Conservation (phyloP, 192 early-diverging fungal species). For the Chytriomyces confervae region DNA sequence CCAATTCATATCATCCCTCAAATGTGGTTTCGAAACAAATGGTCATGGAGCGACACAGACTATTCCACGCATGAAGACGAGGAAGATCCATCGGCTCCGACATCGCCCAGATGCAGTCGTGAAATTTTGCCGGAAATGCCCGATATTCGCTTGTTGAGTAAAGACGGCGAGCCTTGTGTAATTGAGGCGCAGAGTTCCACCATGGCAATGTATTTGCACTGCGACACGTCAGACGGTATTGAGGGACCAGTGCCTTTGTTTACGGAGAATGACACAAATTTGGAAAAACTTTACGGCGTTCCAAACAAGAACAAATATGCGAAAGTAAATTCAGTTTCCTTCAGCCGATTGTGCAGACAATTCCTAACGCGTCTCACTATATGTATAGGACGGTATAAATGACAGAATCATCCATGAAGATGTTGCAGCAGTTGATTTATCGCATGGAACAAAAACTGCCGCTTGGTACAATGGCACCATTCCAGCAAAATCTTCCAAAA, state of each 20-base stretch:
- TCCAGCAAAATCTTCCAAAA: slow-evolving; percentile 36
- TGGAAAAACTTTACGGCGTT: slow-evolving; percentile 43
- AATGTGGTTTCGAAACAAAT: slow-evolving; percentile 42
- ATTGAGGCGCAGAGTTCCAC: slow-evolving; percentile 1
- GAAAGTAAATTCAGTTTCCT: slow-evolving; percentile 17
- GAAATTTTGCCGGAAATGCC: neutral
- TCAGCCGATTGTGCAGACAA: neutral
- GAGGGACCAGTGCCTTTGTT: slow-evolving; percentile 47
- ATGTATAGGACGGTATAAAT: slow-evolving; percentile 57
- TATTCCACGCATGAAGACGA: slow-evolving; percentile 6
- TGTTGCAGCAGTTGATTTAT: slow-evolving; percentile 41
- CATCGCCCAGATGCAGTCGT: neutral
- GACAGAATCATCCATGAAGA: slow-evolving; percentile 47
- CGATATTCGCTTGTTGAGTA: slow-evolving; percentile 3
- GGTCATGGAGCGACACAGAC: slow-evolving; percentile 32
- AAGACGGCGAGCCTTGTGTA: neutral
- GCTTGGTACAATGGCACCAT: slow-evolving; percentile 51
- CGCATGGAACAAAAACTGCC: slow-evolving; percentile 54
- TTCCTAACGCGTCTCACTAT: neutral
- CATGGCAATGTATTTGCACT: slow-evolving; percentile 28
- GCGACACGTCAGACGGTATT: slow-evolving; percentile 2
- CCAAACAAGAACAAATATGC: slow-evolving; percentile 41
- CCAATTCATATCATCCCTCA: slow-evolving; percentile 40
- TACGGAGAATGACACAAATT: slow-evolving; percentile 60
- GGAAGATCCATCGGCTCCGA: neutral